Evolutionary conservation across 163 green algal species (phyloP).

Genomic region (Scenedesmus sp.): DNA sequence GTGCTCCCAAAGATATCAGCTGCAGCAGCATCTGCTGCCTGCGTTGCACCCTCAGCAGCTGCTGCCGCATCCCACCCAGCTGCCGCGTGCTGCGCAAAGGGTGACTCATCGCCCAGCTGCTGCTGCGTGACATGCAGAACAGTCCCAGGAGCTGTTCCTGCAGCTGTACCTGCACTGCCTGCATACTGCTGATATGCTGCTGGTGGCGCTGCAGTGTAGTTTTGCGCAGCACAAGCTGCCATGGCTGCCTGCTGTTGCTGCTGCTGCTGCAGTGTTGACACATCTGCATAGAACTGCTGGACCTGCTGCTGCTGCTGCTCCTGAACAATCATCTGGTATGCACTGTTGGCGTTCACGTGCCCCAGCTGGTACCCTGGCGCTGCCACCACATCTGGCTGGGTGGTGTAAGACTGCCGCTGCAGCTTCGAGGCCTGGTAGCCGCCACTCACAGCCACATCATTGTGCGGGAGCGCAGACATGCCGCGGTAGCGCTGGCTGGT

Average conservation of each 20-base stretch:
- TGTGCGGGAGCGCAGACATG: neutral
- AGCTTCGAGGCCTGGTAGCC: constrained; percentile 22
- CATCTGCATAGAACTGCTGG: neutral
- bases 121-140: neutral
- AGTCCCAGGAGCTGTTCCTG: neutral
- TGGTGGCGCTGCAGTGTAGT: neutral
- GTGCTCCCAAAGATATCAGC: neutral
- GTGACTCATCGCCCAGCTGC: constrained; percentile 2
- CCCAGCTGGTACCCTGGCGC: neutral
- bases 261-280: neutral
- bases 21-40: neutral
- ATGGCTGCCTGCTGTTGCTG: neutral
- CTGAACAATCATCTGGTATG: neutral
- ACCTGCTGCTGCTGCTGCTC: constrained; percentile 7
- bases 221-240: neutral
- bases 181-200: neutral
- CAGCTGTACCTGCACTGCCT: neutral
- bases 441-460: neutral
- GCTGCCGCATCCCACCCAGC: neutral
- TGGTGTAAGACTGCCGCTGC: neutral
- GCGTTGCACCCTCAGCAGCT: neutral
- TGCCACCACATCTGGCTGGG: neutral
- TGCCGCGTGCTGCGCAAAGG: constrained; percentile 16
- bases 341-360: neutral
- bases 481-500: neutral